Percentiles rank a stretch among this genome's conserved stretches.
Conservation (phyloP, 1,284 basidiomycete species). For the Trichosporon faecale region DNA sequence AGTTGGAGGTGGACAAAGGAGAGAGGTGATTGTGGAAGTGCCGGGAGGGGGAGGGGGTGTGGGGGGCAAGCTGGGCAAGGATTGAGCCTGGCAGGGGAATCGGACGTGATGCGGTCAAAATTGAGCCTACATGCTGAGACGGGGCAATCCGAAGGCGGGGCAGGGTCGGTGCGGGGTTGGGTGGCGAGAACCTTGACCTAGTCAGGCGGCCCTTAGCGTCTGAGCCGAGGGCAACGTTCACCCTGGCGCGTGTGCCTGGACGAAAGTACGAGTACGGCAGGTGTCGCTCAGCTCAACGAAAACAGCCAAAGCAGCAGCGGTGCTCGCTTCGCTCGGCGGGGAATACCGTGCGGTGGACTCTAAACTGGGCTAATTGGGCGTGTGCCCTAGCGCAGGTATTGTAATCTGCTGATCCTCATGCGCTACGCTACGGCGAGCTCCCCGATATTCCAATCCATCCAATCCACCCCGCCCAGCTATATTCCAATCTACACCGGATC, state of each 20-base stretch:
- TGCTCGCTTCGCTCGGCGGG: neutral
- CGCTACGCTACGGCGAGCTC: neutral
- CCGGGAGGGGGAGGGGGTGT: neutral
- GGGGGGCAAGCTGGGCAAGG: neutral
- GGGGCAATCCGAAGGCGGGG: constrained; percentile 1
- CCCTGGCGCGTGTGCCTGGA: neutral
- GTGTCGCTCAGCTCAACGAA: neutral
- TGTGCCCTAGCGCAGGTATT: neutral
- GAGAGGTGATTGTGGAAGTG: neutral
- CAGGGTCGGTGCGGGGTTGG: constrained; percentile 2
- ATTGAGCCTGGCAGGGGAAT: neutral
- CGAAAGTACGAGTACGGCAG: neutral
- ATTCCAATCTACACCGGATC: constrained; percentile 1
- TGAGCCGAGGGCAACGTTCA: neutral
- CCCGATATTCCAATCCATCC: constrained; percentile 3
- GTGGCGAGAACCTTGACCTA: neutral
- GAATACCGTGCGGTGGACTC: neutral
- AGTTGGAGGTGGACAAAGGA: constrained; percentile 23
- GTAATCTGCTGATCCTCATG: neutral
- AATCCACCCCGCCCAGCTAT: neutral
- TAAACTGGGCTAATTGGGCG: neutral
- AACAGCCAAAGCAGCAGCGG: neutral
- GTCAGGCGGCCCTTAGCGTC: too few species aligned
- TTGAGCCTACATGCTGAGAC: constrained; percentile 1
- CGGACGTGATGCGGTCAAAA: neutral